These are phyloP conservation scores for Trichoderma harzianum DNA, from an alignment of 2,329 filamentous ascomycete species.

Conservation along the genomic window DNA sequence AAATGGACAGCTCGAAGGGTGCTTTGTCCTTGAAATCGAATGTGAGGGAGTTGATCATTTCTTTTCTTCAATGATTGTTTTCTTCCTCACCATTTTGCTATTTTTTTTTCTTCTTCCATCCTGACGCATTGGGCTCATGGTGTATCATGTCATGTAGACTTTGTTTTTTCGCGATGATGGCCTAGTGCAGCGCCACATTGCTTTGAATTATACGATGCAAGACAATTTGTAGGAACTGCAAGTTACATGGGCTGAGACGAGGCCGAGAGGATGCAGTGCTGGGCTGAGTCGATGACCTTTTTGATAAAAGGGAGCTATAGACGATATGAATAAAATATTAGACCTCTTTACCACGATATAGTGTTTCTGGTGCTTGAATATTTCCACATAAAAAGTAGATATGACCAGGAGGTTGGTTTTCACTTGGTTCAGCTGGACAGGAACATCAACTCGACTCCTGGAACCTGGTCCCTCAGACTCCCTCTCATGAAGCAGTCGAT, in stretches of 20 bases:
- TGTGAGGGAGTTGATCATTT: neutral
- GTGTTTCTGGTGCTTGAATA: neutral
- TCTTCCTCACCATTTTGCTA: neutral
- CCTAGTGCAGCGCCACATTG: slow-evolving; percentile 14
- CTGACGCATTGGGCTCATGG: neutral
- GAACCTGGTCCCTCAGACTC: too few relatives aligned
- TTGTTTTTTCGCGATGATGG: slow-evolving; percentile 13
- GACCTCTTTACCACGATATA: neutral
- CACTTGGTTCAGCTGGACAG: neutral
- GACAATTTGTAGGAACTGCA: neutral
- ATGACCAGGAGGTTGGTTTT: neutral
- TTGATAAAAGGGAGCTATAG: neutral
- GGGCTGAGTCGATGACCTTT: neutral
- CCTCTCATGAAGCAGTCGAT: neutral
- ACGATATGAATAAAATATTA: neutral
- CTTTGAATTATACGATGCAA: slow-evolving; percentile 3
- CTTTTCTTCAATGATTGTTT: neutral
- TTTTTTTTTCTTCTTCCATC: neutral
- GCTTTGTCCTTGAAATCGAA: neutral
- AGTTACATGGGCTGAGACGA: neutral
- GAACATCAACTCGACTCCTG: neutral
- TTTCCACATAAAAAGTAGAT: neutral
- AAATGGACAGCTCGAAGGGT: neutral
- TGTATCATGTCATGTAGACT: slow-evolving; percentile 11
- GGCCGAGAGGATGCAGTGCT: neutral